A percentile compares a stretch with the other conserved stretches of the same genome.
These are phyloP conservation scores for Phytophthora macrochlamydospora DNA, from an alignment of 352 stramenopile genomes.

Conservation along the genomic window DNA sequence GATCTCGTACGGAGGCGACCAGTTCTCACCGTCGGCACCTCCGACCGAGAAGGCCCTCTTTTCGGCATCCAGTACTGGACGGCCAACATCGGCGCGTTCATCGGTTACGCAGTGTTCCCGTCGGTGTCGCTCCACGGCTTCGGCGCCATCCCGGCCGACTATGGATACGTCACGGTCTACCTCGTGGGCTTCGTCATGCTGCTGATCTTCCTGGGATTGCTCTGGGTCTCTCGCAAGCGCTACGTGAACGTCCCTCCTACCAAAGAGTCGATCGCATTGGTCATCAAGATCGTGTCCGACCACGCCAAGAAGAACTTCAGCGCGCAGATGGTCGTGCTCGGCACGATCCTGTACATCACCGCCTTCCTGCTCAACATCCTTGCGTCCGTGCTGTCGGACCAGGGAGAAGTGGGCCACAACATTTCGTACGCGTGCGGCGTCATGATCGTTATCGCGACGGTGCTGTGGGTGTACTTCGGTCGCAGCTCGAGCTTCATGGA, in stretches of 20 bases:
- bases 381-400: slow-evolving; percentile 45
- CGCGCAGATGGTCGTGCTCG: slow-evolving; percentile 37
- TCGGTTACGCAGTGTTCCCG: slow-evolving; percentile 79
- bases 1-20: slow-evolving; percentile 66
- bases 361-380: slow-evolving; percentile 62
- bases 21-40: slow-evolving; percentile 50
- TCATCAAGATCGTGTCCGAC: slow-evolving; percentile 45
- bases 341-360: slow-evolving; percentile 36
- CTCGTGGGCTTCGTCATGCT: slow-evolving; percentile 56
- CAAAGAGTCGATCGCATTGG: slow-evolving; percentile 41
- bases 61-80: slow-evolving; percentile 87
- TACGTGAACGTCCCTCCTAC: slow-evolving; percentile 53
- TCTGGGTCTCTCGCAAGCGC: slow-evolving; percentile 40
- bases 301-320: slow-evolving; percentile 30
- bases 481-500: slow-evolving; percentile 52
- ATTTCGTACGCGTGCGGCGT: slow-evolving; percentile 51
- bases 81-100: slow-evolving; percentile 74
- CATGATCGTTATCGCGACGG: slow-evolving; percentile 35
- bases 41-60: slow-evolving; percentile 59
- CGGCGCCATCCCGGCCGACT: slow-evolving; percentile 42
- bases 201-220: slow-evolving; percentile 36
- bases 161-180: slow-evolving; percentile 58
- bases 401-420: slow-evolving; percentile 35
- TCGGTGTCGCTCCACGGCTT: slow-evolving; percentile 76
- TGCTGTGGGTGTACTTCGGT: slow-evolving; percentile 53